phyloP scores from a whole-genome alignment of 306 rosid species.

The Lathyrus oleraceus region DNA sequence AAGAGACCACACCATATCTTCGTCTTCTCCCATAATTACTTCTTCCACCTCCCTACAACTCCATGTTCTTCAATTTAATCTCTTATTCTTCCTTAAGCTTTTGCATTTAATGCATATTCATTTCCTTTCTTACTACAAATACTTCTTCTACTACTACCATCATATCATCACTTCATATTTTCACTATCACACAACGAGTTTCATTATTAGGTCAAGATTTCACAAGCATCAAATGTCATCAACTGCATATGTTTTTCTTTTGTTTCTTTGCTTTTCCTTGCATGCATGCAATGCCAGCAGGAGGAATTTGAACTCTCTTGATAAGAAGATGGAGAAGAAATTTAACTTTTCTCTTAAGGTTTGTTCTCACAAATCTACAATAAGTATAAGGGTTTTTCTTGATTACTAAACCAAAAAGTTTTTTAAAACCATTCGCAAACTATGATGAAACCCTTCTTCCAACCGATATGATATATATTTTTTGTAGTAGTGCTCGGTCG shows the following conservation, averaged over 20 bases:
- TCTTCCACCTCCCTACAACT: constrained; percentile 51
- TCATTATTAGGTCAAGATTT: background rate
- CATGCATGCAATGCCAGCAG: constrained; percentile 63
- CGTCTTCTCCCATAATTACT: constrained; percentile 40
- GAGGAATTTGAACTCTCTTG: constrained; percentile 29
- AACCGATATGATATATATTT: too few species aligned
- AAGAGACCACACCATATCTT: constrained; percentile 52
- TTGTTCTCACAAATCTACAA: background rate
- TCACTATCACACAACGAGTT: constrained; percentile 21
- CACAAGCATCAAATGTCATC: constrained; percentile 51
- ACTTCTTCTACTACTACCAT: constrained; percentile 30
- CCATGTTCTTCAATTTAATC: constrained; percentile 56
- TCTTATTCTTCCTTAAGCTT: constrained; percentile 40
- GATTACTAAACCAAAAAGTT: background rate
- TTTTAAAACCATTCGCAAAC: background rate
- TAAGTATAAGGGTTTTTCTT: background rate
- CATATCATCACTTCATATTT: constrained; percentile 17
- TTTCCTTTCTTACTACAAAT: constrained; percentile 37
- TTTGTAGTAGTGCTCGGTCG: too few species aligned
- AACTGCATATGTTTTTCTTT: constrained; percentile 42
- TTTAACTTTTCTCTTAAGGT: constrained; percentile 45
- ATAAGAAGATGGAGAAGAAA: constrained; percentile 37
- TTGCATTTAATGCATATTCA: constrained; percentile 59
- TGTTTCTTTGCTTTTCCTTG: constrained; percentile 58
- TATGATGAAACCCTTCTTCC: too few species aligned